These are phyloP conservation scores for Heliamphora exappendiculata DNA, from an alignment of 148 eudicot genomes.

Conservation along the genomic window DNA sequence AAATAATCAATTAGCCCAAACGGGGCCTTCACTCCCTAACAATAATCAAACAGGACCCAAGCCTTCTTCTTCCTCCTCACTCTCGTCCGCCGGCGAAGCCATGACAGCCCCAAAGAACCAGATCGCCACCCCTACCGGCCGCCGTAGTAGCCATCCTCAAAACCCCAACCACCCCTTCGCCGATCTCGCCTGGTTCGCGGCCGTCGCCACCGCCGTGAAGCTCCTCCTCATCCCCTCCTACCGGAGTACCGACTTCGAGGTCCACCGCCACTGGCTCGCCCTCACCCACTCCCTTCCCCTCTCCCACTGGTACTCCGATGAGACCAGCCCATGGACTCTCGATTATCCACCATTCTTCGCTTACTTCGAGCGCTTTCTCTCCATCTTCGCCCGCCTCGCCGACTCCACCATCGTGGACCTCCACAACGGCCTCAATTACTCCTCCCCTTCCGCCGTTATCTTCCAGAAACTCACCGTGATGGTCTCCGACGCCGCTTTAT, in stretches of 20 bases:
- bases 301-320: slow-evolving; percentile 66
- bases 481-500: slow-evolving; percentile 37
- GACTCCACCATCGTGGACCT: slow-evolving; percentile 63
- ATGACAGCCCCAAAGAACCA: slow-evolving; percentile 20
- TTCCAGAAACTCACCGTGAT: slow-evolving; percentile 68
- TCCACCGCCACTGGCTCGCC: slow-evolving; percentile 93
- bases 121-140: not conserved
- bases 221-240: slow-evolving; percentile 79
- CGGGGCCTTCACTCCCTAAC: no score
- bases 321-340: slow-evolving; percentile 80
- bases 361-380: slow-evolving; percentile 59
- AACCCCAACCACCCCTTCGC: slow-evolving; percentile 6
- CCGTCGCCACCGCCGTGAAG: slow-evolving; percentile 47
- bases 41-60: no score
- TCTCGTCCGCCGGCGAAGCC: not conserved
- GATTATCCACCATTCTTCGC: slow-evolving; percentile 97
- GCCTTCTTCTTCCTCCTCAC: not conserved
- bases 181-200: slow-evolving; percentile 46
- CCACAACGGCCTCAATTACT: slow-evolving; percentile 47
- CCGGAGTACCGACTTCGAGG: slow-evolving; percentile 91
- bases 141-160: not conserved
- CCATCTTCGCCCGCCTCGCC: slow-evolving; percentile 40
- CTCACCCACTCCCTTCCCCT: slow-evolving; percentile 69
- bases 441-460: slow-evolving; percentile 25
- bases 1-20: no score